A percentile compares a stretch with the other conserved stretches of the same genome.
These are phyloP conservation scores for Ceratocystiopsis sp. DNA, from an alignment of 2,329 filamentous ascomycete genomes.

Conservation along the genomic window DNA sequence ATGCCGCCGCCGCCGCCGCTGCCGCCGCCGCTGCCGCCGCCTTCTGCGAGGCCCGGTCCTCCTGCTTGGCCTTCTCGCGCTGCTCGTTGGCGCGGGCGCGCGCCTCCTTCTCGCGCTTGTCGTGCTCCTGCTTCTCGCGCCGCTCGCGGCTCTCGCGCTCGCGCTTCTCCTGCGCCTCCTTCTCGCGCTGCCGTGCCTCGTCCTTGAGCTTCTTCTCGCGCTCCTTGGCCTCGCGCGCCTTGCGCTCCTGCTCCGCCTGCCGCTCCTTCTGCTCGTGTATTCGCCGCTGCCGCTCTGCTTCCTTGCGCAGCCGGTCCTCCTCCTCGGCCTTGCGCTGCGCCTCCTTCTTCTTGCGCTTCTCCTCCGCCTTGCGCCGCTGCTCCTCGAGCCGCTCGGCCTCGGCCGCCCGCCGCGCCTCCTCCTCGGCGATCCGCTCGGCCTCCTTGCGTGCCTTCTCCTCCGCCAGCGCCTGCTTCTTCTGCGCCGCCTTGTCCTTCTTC, in stretches of 20 bases:
- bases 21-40: slow-evolving; percentile 17
- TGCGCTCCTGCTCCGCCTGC: slow-evolving; percentile 73
- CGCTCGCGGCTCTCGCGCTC: slow-evolving; percentile 20
- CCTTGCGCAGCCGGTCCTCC: slow-evolving; percentile 69
- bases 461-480: slow-evolving; percentile 76
- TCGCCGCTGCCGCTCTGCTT: slow-evolving; percentile 65
- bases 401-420: slow-evolving; percentile 55
- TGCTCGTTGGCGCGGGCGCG: slow-evolving; percentile 23
- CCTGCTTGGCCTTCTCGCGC: slow-evolving; percentile 15
- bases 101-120: slow-evolving; percentile 31
- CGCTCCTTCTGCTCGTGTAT: slow-evolving; percentile 76
- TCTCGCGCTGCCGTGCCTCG: slow-evolving; percentile 58
- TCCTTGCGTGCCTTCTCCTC: slow-evolving; percentile 81
- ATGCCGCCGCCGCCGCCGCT: slow-evolving; percentile 8
- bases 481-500: slow-evolving; percentile 81
- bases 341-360: slow-evolving; percentile 82
- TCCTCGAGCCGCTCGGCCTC: slow-evolving; percentile 71
- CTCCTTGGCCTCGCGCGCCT: slow-evolving; percentile 62
- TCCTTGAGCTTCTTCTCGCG: slow-evolving; percentile 72
- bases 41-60: slow-evolving; percentile 26
- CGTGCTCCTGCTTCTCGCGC: slow-evolving; percentile 32
- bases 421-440: slow-evolving; percentile 76
- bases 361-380: slow-evolving; percentile 65
- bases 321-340: slow-evolving; percentile 80
- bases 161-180: slow-evolving; percentile 41